Evolutionary conservation across 805 yeast species (phyloP).

Genomic region (Barnettozyma botsteinii): DNA sequence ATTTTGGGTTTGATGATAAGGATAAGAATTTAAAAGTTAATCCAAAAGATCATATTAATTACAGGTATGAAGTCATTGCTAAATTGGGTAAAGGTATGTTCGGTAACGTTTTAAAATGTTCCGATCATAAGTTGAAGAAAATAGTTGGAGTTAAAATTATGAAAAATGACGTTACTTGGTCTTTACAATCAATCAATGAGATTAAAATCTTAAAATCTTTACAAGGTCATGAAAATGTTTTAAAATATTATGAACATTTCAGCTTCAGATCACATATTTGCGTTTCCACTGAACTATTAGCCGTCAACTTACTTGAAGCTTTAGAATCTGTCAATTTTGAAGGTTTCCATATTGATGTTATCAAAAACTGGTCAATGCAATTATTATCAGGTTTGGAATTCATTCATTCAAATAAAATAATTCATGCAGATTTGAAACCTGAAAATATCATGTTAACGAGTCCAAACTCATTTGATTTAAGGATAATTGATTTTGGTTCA

Average conservation of each 20-base stretch:
- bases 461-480: constrained; percentile 42
- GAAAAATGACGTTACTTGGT: constrained; percentile 66
- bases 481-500: constrained; percentile 79
- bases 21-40: constrained; percentile 54
- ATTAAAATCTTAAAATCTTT: constrained; percentile 58
- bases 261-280: constrained; percentile 79
- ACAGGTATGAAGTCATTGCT: constrained; percentile 57
- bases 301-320: constrained; percentile 59
- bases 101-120: constrained; percentile 68
- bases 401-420: constrained; percentile 49
- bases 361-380: constrained; percentile 45
- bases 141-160: constrained; percentile 73
- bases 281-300: constrained; percentile 66
- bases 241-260: constrained; percentile 62
- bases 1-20: constrained; percentile 64
- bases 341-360: constrained; percentile 40
- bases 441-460: constrained; percentile 65
- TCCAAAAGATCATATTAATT: constrained; percentile 67
- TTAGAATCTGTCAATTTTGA: constrained; percentile 43
- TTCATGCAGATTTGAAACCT: constrained; percentile 86
- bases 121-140: constrained; percentile 55
- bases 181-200: constrained; percentile 73
- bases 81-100: constrained; percentile 75
- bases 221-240: constrained; percentile 11
- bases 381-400: constrained; percentile 54